phyloP scores from a whole-genome alignment of 805 yeast species.

The Starmerella roubikii region DNA sequence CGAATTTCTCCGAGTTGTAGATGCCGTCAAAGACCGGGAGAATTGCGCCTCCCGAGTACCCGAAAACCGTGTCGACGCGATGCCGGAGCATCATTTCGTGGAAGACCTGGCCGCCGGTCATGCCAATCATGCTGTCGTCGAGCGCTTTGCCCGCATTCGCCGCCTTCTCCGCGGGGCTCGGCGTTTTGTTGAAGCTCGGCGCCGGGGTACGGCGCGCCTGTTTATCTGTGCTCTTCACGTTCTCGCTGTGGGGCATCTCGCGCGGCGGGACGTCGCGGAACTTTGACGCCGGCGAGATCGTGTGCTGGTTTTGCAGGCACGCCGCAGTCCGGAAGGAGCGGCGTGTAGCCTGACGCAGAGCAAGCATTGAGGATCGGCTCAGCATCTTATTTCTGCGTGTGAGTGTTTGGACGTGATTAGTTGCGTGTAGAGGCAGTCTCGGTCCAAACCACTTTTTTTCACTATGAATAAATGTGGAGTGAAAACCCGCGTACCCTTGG shows the following conservation, averaged over 20 bases:
- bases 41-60: slow-evolving; percentile 98
- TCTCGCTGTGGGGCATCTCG: slow-evolving; percentile 12
- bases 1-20: slow-evolving; percentile 75
- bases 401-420: no score
- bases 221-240: not conserved
- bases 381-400: no score
- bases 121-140: slow-evolving; percentile 73
- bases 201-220: slow-evolving; percentile 26
- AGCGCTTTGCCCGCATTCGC: slow-evolving; percentile 12
- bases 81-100: slow-evolving; percentile 98
- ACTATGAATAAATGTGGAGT: no score
- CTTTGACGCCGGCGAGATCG: slow-evolving; percentile 16
- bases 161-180: slow-evolving; percentile 4
- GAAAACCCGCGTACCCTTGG: no score
- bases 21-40: slow-evolving; percentile 96
- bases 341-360: not conserved
- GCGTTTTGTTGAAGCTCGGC: slow-evolving; percentile 25
- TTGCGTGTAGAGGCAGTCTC: no score
- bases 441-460: no score
- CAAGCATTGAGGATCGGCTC: not conserved
- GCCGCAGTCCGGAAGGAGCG: not conserved
- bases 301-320: slow-evolving; percentile 1
- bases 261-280: slow-evolving; percentile 4
- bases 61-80: slow-evolving; percentile 88
- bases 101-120: slow-evolving; percentile 97